Conservation (phyloP, 345 rosid species). For the Hirschfeldia incana region DNA sequence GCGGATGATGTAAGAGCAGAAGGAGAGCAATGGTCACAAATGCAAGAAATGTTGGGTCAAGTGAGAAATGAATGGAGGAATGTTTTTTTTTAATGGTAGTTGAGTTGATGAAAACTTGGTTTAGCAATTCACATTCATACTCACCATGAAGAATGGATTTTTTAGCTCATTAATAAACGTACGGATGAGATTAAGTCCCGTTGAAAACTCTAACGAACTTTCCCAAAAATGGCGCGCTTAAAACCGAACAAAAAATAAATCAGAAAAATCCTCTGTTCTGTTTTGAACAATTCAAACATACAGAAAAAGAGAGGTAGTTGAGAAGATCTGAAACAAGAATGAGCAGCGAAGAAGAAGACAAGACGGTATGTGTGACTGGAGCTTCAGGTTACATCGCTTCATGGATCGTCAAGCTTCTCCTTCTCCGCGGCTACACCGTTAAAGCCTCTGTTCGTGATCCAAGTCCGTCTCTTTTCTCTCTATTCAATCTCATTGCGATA, state of each 20-base stretch:
- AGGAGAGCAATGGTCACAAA: slow-evolving; percentile 95
- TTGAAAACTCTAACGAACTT: slow-evolving; percentile 34
- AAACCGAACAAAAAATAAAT: slow-evolving; percentile 3
- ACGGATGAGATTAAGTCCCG: slow-evolving; percentile 22
- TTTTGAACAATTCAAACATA: slow-evolving; percentile 32
- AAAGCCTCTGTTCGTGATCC: slow-evolving; percentile 90
- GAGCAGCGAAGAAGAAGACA: slow-evolving; percentile 52
- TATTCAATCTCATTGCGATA: not conserved
- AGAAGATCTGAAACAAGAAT: slow-evolving; percentile 40
- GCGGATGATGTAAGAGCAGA: slow-evolving; percentile 81
- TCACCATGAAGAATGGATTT: too few relatives aligned
- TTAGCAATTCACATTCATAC: too few relatives aligned
- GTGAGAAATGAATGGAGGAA: slow-evolving; percentile 82
- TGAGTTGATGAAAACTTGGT: too few relatives aligned
- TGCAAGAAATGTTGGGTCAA: slow-evolving; percentile 85
- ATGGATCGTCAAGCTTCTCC: slow-evolving; percentile 86
- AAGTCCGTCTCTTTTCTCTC: slow-evolving; percentile 45
- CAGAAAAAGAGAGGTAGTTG: not conserved
- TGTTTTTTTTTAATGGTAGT: too few relatives aligned
- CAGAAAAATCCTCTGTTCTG: not conserved
- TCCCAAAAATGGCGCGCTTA: slow-evolving; percentile 38
- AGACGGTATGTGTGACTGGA: slow-evolving; percentile 80
- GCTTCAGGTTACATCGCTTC: slow-evolving; percentile 94
- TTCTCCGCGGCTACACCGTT: slow-evolving; percentile 69
- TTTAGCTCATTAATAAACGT: slow-evolving; percentile 2